phyloP scores from a whole-genome alignment of 352 stramenopile genomes.

The Pythium oligandrum region DNA sequence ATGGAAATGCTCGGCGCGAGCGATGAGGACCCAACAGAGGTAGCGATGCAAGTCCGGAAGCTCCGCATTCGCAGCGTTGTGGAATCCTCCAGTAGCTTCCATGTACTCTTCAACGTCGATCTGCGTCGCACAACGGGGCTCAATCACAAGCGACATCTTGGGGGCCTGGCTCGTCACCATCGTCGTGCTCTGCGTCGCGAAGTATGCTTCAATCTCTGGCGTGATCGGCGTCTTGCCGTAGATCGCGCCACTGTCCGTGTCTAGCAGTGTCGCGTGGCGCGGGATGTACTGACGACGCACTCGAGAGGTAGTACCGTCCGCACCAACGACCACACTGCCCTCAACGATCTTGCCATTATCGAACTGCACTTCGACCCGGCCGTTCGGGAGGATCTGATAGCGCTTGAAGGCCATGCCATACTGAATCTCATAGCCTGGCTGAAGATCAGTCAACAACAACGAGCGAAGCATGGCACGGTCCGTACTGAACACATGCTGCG shows the following conservation, averaged over 20 bases:
- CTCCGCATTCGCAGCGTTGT: too few species aligned
- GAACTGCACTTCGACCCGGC: slow-evolving; percentile 44
- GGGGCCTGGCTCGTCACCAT: slow-evolving; percentile 37
- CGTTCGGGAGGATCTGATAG: slow-evolving; percentile 4
- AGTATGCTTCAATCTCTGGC: slow-evolving; percentile 34
- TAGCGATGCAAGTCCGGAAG: slow-evolving; percentile 40
- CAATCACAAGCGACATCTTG: slow-evolving; percentile 54
- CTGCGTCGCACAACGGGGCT: slow-evolving; percentile 31
- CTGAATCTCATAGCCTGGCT: slow-evolving; percentile 1
- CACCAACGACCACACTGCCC: slow-evolving; percentile 44
- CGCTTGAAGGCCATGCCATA: slow-evolving; percentile 12
- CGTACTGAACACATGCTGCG: slow-evolving; percentile 13
- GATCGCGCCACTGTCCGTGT: slow-evolving; percentile 66
- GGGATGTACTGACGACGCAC: slow-evolving; percentile 57
- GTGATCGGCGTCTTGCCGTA: slow-evolving; percentile 64
- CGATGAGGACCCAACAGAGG: slow-evolving; percentile 58
- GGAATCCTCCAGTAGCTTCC: too few species aligned
- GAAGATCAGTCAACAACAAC: slow-evolving; percentile 10
- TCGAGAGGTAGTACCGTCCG: slow-evolving; percentile 55
- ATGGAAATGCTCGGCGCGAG: slow-evolving; percentile 39
- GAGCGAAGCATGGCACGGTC: slow-evolving; percentile 25
- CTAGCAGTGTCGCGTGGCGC: slow-evolving; percentile 32
- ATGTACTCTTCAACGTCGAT: too few species aligned
- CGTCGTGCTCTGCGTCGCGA: slow-evolving; percentile 30
- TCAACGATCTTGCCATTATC: slow-evolving; percentile 44